Evolutionary conservation across 1,284 basidiomycete species (phyloP), one percentile per base, ranked within the genome.

Genomic region (Porogramme epimiltina): DNA sequence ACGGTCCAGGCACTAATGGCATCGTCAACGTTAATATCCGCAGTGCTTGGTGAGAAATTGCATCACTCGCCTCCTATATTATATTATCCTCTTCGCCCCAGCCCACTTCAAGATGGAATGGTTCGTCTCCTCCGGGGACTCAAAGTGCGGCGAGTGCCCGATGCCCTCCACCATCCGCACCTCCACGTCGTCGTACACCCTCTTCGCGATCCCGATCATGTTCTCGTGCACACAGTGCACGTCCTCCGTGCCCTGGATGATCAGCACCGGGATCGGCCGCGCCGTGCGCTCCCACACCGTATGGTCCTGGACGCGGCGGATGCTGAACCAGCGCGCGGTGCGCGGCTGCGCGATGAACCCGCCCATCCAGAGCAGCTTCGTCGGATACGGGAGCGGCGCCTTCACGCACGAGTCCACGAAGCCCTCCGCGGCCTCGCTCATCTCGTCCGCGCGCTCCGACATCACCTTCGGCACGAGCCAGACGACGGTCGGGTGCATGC

Each of bases 191-290:
- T 63, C 59, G 61, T 69, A 71, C 9, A 63, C 61, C 45, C 61
- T 52, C 24, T 67, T 54, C 34, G 66, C 64, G 36, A 67, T 56
- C 46, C 63, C 55, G 26, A 67, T 61, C 51, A 64, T 64, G 43
- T 61, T 60, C 16, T 61, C 60, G 18, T 56, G 51, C 19, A 66
- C 44, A 38, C 69, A 60, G 20, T 64, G 57, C 25, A 55, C 42
- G 58, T 77, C 75, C 47, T 65, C 59, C 45, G 58, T 62, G 6
- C 72, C 73, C 45, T 69, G 61, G 10, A 76, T 51, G n/a, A 70
- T 45, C 19, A 76, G 54, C 45, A 72, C 48, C 10, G 71, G 73
- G 15, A 73, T 53, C 10, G 48, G 49, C 13, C 63, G 60, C 47
- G 66, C 59, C 0, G 65, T 70, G 24, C 64, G 58, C 45, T 64